Base-by-base conservation (phyloP, 2,329 filamentous ascomycete species). In the Chaetomium sp. region DNA sequence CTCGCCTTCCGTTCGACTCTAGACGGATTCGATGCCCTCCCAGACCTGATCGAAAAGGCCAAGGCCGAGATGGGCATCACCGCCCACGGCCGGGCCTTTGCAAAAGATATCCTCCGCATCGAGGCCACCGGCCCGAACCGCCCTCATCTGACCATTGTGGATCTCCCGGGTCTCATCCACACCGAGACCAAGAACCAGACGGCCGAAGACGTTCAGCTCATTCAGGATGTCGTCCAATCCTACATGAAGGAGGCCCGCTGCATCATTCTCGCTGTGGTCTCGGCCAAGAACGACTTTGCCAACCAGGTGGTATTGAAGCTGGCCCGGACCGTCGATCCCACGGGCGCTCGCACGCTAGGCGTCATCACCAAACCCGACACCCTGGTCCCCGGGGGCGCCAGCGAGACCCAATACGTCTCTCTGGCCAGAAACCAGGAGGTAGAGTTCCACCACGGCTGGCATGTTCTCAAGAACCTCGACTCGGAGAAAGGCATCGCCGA, bases 321-420 rank as follows among this genome's bases (percentile, higher is more conserved):
- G 14, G 66, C 67, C 6, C 62, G 65, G 0, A 42, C 58, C 0
- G 63, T 62, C 10, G 69, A 72, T 47, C 56, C 56, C 0, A 49
- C 37, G 1, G 66, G 68, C 4, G 45, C n/a, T 8, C 72, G 77
- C 6, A 80, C 77, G 0, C 61, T 80, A 1, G 77, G 77, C 41
- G 68, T 54, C 65, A 73, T 75, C 58, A 84, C 81, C 0, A 84
- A 83, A 64, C 79, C 79, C 0, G 80, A 84, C 58, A 66, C 60
- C 4, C 55, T 71, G 11, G 61, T 64, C 5, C 50, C 56, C 0
- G 70, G 70, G 1, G 76, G 76, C 0, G 71, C 69, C 0, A 71
- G 68, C 33, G 76, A 80, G 59, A 54, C 54, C 0, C 53, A 65
- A 3, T 79, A 71, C 48, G 45, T 76, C 1, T 65, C 68, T 0